These are phyloP conservation scores for Fusarium compactum DNA, from an alignment of 2,329 filamentous ascomycete genomes.

Conservation along the genomic window DNA sequence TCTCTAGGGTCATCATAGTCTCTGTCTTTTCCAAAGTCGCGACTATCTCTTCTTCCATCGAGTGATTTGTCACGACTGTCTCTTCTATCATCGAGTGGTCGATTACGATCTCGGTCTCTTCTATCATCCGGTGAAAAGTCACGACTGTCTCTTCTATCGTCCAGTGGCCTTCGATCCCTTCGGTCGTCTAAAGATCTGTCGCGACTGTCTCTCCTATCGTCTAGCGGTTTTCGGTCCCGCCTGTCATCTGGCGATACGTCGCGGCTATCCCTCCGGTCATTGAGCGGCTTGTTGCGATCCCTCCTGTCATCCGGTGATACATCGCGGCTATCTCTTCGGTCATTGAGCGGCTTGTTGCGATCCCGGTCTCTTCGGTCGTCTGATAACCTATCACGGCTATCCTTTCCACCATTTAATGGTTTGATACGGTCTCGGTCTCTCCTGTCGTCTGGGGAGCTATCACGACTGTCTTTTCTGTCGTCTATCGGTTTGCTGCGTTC, in stretches of 20 bases:
- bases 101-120: slow-evolving; percentile 4
- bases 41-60: slow-evolving; percentile 9
- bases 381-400: background rate
- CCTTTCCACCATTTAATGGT: background rate
- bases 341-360: background rate
- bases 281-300: background rate
- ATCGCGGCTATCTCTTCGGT: background rate
- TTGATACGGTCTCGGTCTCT: background rate
- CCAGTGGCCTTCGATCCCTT: background rate
- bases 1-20: slow-evolving; percentile 6
- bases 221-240: background rate
- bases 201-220: background rate
- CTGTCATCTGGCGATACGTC: background rate
- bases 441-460: slow-evolving; percentile 5
- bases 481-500: slow-evolving; percentile 5
- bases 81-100: slow-evolving; percentile 5
- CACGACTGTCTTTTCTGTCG: slow-evolving; percentile 7
- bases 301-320: background rate
- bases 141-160: background rate
- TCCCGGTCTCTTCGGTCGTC: background rate
- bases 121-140: slow-evolving; percentile 1
- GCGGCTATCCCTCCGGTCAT: background rate
- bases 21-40: slow-evolving; percentile 15
- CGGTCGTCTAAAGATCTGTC: background rate
- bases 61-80: slow-evolving; percentile 16